Base-by-base conservation (phyloP, 768 basidiomycete species). In the Filobasidium floriforme region DNA sequence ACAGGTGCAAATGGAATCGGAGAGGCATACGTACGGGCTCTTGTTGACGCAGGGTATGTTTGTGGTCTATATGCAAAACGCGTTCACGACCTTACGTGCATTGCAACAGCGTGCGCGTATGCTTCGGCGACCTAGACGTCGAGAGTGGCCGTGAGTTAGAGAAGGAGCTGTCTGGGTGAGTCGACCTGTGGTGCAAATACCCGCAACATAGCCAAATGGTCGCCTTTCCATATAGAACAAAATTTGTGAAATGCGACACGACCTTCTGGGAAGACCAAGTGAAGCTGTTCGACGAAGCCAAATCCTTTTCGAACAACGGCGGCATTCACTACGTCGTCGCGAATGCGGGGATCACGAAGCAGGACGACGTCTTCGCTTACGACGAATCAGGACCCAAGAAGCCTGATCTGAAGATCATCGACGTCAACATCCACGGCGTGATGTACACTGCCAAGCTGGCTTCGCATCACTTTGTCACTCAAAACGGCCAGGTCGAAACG, bases 1-100 rank as follows among this genome's bases (percentile, higher is more conserved):
- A 18, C 24, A 60, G 59, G 59, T 15, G 59, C 61, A 5, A 54
- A 71, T 26, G 75, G 75, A 59, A 74, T 76, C 12, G 75, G 75
- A 40, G 68, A 73, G 41, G 71, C 70, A 7, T 29, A 68, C 24
- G 72, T 69, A 11, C 55, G 52, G 4, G 74, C 70, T 9, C 62
- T 76, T 24, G 72, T 71, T 11, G 59, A 70, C 52, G 59, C 59
- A 12, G 59, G 59, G 59, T 40, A 41, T 10, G 59, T 60, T 11
- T 6, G n/a, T n/a, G n/a, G n/a, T n/a, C n/a, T n/a, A n/a, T n/a
- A n/a, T n/a, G n/a, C n/a, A n/a, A n/a, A n/a, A n/a, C n/a, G 11
- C n/a, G 7, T 32, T 60, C 28, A 37, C 9, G 4, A 3, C 4
- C 32, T 37, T 37, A 37, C 32, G 32, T n/a, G 19, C 32, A 18